Evolutionary conservation across 305 asterid genomes (phyloP).

Genomic region (Galium porrigens): DNA sequence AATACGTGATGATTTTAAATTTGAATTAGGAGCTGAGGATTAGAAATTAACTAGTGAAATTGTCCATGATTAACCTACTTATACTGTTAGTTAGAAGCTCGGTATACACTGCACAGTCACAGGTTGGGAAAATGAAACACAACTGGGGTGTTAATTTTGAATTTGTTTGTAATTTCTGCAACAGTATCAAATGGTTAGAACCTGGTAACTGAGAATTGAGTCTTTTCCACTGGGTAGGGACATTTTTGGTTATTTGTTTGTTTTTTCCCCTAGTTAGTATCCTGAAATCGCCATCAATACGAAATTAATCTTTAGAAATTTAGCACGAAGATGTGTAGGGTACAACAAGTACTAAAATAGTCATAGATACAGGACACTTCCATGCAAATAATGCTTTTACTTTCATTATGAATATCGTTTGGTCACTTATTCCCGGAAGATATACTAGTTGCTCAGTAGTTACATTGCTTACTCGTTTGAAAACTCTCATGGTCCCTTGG

Average conservation of each 20-base stretch:
- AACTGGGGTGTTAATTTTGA: neutral
- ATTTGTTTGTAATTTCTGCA: neutral
- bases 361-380: neutral
- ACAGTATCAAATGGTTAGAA: neutral
- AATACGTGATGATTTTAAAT: neutral
- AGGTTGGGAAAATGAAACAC: too few species aligned
- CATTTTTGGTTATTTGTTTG: neutral
- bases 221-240: neutral
- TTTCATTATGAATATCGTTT: neutral
- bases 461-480: neutral
- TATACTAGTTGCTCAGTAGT: neutral
- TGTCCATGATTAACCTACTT: neutral
- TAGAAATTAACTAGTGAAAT: neutral
- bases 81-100: too few species aligned
- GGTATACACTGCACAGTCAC: too few species aligned
- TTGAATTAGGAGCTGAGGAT: neutral
- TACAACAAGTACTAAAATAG: neutral
- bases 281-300: neutral
- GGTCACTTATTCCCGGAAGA: neutral
- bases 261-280: neutral
- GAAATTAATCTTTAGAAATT: neutral
- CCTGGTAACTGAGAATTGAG: too few species aligned
- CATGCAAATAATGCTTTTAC: neutral
- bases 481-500: neutral
- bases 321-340: neutral